Evolutionary conservation across 164 flowering plant genomes (phyloP), one percentile per base, ranked within the genome.

Genomic region (Stephania cephalantha): DNA sequence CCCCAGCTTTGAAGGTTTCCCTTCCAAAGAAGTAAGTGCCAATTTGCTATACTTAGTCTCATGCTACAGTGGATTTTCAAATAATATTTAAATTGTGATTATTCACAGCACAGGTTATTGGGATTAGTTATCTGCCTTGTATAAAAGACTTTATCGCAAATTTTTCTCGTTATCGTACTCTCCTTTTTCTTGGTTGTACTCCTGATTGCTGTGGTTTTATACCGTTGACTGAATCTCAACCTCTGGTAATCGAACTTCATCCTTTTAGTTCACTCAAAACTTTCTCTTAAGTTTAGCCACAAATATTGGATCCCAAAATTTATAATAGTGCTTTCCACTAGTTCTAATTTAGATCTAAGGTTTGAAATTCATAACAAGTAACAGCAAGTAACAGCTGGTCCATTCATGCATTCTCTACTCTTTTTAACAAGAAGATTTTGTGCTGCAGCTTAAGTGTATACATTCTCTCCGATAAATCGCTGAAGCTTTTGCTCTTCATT

Each of bases 11-110:
- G 93, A 90, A 76, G 91, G 87, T 25, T 88, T 85, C 83, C 86
- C 88, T 76, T 63, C 88, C 18, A 92, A 90, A 86, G 93, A 90
- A 71, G 99, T 94, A 86, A 90, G 97, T 85, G 64, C 15, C 75
- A 72, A 10, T 48, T 22, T 29, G 29, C 50, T 48, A 48, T 77
- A 50, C 68, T 53, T 13, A 20, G 48, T 46, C 42, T 77, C 18
- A 15, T 58, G 7, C 7, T 58, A 58, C 64, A 58, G 6, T 58
- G 64, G n/a, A 15, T 4, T 18, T 58, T 58, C 17, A 17, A 58
- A 58, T 58, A 6, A 50, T 50, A 11, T 10, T 50, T 50, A 10
- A 50, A 50, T 50, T 50, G 53, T 48, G 55, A 50, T 50, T 10
- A 50, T 15, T 50, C 55, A 50, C 15, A 15, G 9, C 55, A 50